A percentile compares a stretch with the other conserved stretches of the same genome.
Conservation (phyloP, 2,329 filamentous ascomycete genomes). For the Torrubiellomyces zombiae region DNA sequence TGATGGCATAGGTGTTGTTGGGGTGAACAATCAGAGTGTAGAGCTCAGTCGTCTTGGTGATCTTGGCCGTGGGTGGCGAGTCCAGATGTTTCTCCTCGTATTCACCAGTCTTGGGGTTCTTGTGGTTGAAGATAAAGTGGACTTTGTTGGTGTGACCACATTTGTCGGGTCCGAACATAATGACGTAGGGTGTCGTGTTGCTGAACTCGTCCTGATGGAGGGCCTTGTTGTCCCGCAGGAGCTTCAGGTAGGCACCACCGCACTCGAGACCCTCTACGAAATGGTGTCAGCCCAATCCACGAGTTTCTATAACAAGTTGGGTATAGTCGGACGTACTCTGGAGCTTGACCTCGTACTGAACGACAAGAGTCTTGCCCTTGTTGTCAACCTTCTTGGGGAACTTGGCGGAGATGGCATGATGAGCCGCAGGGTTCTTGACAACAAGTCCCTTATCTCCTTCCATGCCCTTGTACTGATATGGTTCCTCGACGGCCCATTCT, state of each 20-base stretch:
- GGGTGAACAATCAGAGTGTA: slow-evolving; percentile 95
- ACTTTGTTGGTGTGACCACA: slow-evolving; percentile 99
- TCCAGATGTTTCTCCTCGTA: slow-evolving; percentile 99
- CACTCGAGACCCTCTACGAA: slow-evolving; percentile 75
- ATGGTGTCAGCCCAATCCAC: no score
- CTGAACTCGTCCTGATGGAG: slow-evolving; percentile 96
- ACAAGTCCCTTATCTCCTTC: slow-evolving; percentile 93
- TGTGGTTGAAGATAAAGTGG: slow-evolving; percentile 98
- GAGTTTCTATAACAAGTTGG: no score
- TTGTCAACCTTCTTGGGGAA: slow-evolving; percentile 94
- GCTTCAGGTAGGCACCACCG: slow-evolving; percentile 97
- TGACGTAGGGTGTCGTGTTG: slow-evolving; percentile 92
- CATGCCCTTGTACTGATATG: slow-evolving; percentile 75
- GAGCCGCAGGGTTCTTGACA: slow-evolving; percentile 92
- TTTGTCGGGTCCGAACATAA: slow-evolving; percentile 99
- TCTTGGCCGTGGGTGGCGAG: slow-evolving; percentile 67
- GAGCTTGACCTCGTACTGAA: slow-evolving; percentile 98
- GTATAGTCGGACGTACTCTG: slow-evolving; percentile 55
- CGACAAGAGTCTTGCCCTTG: slow-evolving; percentile 91
- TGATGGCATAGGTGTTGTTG: slow-evolving; percentile 87
- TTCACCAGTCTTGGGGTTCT: slow-evolving; percentile 99
- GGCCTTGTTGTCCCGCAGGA: slow-evolving; percentile 92
- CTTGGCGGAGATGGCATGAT: slow-evolving; percentile 98
- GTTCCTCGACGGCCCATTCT: slow-evolving; percentile 95
- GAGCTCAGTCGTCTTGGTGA: slow-evolving; percentile 80